phyloP scores from a whole-genome alignment of 169 alveolate genomes.

The Amoebophrya sp. region DNA sequence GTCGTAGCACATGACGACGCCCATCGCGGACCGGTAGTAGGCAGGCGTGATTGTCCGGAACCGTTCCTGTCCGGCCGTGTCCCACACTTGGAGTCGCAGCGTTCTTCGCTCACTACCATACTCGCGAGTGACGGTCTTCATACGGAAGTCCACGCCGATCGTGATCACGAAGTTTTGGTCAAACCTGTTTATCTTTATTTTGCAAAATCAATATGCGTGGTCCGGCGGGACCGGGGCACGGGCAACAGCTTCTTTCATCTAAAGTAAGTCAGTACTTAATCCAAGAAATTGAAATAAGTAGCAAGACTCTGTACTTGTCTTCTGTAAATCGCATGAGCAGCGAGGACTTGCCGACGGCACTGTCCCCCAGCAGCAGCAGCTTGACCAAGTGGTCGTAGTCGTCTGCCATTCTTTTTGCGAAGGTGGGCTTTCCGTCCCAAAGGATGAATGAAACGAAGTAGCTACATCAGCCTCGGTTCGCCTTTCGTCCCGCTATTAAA shows the following conservation, averaged over 20 bases:
- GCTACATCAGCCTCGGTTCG: no score
- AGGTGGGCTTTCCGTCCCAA: neutral
- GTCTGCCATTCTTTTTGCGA: neutral
- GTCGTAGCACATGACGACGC: constrained; percentile 75
- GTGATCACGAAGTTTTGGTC: constrained; percentile 50
- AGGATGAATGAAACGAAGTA: no score
- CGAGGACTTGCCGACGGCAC: constrained; percentile 16
- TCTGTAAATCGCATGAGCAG: constrained; percentile 15
- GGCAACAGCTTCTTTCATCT: no score
- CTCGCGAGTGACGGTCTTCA: constrained; percentile 69
- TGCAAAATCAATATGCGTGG: no score
- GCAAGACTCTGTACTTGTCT: neutral
- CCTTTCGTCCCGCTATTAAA: no score
- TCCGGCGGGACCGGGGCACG: no score
- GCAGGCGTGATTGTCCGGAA: constrained; percentile 88
- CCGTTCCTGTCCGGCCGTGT: constrained; percentile 94
- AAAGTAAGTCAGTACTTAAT: neutral
- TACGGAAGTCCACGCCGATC: constrained; percentile 62
- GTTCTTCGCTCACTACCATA: constrained; percentile 61
- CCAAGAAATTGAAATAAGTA: neutral
- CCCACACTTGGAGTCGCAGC: constrained; percentile 84
- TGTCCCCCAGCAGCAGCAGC: neutral
- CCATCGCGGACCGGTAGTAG: constrained; percentile 94
- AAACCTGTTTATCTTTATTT: neutral
- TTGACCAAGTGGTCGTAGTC: neutral